Evolutionary conservation across 1,284 basidiomycete species (phyloP).

Genomic region (Leccinum brunneo-olivaceum): DNA sequence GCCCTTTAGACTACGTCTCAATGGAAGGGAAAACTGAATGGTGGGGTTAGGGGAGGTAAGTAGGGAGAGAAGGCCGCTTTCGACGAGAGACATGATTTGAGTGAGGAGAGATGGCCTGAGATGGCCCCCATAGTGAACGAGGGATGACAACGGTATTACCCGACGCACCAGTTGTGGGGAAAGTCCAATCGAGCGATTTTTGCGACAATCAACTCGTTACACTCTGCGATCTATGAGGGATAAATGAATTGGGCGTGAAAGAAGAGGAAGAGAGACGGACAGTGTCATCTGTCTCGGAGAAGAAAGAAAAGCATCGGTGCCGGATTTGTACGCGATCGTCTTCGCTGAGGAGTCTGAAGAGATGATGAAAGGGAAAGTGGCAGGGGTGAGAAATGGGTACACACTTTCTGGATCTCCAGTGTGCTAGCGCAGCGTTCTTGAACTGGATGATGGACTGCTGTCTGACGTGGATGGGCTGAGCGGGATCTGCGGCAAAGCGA

Average conservation of each 20-base stretch:
- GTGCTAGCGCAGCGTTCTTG: conserved; percentile 61
- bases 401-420: conserved; percentile 71
- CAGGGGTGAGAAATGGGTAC: conserved; percentile 14
- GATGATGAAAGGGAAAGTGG: conserved; percentile 12
- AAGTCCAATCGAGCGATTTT: conserved; percentile 71
- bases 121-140: conserved; percentile 2
- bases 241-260: conserved; percentile 7
- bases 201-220: conserved; percentile 61
- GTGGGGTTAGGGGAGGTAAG: conserved; percentile 38
- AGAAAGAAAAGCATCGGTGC: conserved; percentile 50
- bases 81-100: conserved; percentile 51
- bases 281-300: conserved; percentile 69
- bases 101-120: conserved; percentile 57
- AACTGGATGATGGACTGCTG: conserved; percentile 78
- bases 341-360: conserved; percentile 54
- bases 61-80: conserved; percentile 44
- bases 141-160: conserved; percentile 7
- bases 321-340: conserved; percentile 58
- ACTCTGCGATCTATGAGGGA: conserved; percentile 56
- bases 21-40: conserved; percentile 41
- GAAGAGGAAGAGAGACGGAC: conserved; percentile 32
- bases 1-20: conserved; percentile 55
- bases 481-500: conserved; percentile 57
- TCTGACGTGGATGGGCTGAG: conserved; percentile 55
- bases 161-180: conserved; percentile 55